These are phyloP conservation scores for Calonectria multiphialidica DNA, from an alignment of 2,329 filamentous ascomycete genomes.

Conservation along the genomic window DNA sequence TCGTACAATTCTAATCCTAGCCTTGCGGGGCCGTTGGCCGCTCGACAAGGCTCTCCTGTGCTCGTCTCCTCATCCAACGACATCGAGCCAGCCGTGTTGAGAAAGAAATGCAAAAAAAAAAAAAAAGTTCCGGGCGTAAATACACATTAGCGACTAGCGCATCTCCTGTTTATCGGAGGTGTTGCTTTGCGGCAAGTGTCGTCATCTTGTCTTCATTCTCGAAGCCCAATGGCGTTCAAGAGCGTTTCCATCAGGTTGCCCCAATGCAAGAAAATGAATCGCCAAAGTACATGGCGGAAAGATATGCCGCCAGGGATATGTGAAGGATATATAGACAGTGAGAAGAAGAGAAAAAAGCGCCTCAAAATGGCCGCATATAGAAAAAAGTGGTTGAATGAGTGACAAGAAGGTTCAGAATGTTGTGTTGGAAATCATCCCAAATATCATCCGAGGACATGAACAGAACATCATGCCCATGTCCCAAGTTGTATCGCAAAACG, in stretches of 20 bases:
- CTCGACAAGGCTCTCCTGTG: constrained; percentile 25
- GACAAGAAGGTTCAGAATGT: constrained; percentile 38
- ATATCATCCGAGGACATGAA: constrained; percentile 38
- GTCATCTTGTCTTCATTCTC: constrained; percentile 30
- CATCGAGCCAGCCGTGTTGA: constrained; percentile 35
- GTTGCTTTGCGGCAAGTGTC: constrained; percentile 29
- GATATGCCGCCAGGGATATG: constrained; percentile 35
- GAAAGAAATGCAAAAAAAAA: constrained; percentile 38
- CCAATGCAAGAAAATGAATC: constrained; percentile 29
- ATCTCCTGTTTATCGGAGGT: constrained; percentile 22
- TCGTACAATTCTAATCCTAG: constrained; percentile 38
- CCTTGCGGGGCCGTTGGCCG: constrained; percentile 22
- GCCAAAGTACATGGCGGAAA: constrained; percentile 28
- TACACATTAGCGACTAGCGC: constrained; percentile 47
- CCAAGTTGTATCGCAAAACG: constrained; percentile 45
- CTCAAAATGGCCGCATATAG: constrained; percentile 30
- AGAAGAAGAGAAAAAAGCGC: constrained; percentile 32
- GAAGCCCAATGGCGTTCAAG: constrained; percentile 17
- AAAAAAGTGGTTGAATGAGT: constrained; percentile 36
- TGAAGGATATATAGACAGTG: constrained; percentile 41
- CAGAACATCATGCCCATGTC: constrained; percentile 38
- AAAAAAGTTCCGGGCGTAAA: constrained; percentile 38
- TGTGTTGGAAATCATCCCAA: constrained; percentile 38
- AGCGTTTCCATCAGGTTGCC: constrained; percentile 27
- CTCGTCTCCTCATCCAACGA: constrained; percentile 38